Evolutionary conservation across 176 grass and related monocot genomes (phyloP), one percentile per base, ranked within the genome.

Genomic region (Hsuehochloa calcarea): DNA sequence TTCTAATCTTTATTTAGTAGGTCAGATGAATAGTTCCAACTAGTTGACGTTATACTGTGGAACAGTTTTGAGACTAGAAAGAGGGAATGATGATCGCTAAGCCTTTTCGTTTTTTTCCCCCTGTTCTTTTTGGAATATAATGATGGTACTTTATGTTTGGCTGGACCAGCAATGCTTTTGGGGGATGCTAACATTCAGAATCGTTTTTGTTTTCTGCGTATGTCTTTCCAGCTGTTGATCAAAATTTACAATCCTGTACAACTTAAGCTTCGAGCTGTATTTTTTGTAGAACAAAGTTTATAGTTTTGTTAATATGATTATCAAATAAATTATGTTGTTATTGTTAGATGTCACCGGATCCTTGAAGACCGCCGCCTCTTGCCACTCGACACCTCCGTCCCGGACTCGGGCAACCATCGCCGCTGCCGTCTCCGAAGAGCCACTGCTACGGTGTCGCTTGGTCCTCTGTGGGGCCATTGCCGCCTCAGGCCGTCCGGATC

Each of bases 131-230:
- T 4, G n/a, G 37, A 43, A 31, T 70, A 68, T 40, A 11, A 63
- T 63, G 51, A 41, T 89, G 47, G 23, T 70, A 35, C 52, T 17
- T 90, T 38, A 58, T 80, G 55, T 74, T 85, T 81, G 43, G 83
- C 15, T 59, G 52, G 82, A 13, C 70, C 70, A 70, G 40, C 64
- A 13, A 29, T 25, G 41, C 77, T 81, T 85, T 81, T 70, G 23
- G 70, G 15, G 19, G 70, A 89, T 76, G 70, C 43, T 49, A 81
- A 75, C 83, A 40, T 81, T 80, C 44, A 77, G 70, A 85, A 35
- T 40, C 43, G 17, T 44, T 25, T 60, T 12, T 29, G 59, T 88
- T 83, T 55, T 39, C 66, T 71, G 73, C 23, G 23, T 71, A 47
- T 52, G 2, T 63, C 43, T 68, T 56, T 49, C 14, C 72, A 16